These are phyloP conservation scores for Coprinellus micaceus DNA, from an alignment of 768 basidiomycete genomes.

Conservation along the genomic window DNA sequence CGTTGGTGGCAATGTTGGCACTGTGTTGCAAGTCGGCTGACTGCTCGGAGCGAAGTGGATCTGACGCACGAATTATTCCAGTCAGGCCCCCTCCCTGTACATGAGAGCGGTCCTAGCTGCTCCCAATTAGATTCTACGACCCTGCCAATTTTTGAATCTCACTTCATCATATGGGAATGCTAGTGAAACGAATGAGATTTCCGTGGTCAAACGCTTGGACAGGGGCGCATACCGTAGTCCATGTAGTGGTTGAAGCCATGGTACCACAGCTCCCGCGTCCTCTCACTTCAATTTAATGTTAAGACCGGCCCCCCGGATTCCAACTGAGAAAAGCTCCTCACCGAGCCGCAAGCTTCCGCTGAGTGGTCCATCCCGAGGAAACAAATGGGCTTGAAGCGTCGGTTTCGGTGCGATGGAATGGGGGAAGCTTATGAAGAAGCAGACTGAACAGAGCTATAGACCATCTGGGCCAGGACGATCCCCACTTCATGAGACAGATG, in stretches of 20 bases:
- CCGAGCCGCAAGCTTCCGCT: conserved; percentile 57
- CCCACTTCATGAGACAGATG: conserved; percentile 43
- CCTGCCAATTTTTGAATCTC: conserved; percentile 10
- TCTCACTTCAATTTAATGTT: conserved; percentile 43
- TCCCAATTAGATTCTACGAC: background rate
- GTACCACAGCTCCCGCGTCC: conserved; percentile 77
- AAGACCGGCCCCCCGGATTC: background rate
- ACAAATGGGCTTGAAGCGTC: conserved; percentile 31
- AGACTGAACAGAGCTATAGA: conserved; percentile 38
- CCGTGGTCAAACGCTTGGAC: conserved; percentile 1
- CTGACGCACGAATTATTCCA: conserved; percentile 72
- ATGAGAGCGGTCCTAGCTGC: conserved; percentile 86
- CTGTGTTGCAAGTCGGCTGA: conserved; percentile 28
- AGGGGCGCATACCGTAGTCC: conserved; percentile 55
- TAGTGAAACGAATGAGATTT: conserved; percentile 26
- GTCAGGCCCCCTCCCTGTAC: conserved; percentile 83
- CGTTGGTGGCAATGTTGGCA: conserved; percentile 76
- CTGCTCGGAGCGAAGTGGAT: background rate
- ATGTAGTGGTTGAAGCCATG: conserved; percentile 91
- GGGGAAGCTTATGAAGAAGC: conserved; percentile 31
- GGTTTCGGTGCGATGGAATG: conserved; percentile 22
- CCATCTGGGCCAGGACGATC: conserved; percentile 49
- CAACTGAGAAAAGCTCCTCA: conserved; percentile 25
- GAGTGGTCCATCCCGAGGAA: conserved; percentile 48
- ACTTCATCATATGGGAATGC: conserved; percentile 90